Evolutionary conservation across 768 basidiomycete species (phyloP).

Genomic region (Tubosaeta sp.): DNA sequence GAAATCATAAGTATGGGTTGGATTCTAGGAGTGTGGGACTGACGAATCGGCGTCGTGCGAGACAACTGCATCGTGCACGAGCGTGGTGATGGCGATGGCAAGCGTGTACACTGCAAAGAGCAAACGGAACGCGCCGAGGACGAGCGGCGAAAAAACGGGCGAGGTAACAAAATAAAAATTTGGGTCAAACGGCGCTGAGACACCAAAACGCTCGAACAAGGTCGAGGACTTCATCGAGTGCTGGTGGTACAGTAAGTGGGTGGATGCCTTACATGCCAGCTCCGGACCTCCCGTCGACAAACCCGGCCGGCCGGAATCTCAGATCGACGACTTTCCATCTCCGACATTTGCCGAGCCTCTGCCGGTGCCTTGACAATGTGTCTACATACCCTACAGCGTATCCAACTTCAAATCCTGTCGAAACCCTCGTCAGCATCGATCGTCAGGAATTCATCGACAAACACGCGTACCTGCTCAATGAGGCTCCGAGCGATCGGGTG

Average conservation of each 20-base stretch:
- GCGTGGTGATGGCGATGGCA: constrained; percentile 34
- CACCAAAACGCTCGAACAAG: constrained; percentile 29
- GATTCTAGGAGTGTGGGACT: constrained; percentile 24
- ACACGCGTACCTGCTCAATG: constrained; percentile 42
- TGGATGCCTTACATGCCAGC: too few relatives aligned
- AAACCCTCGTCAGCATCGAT: neutral
- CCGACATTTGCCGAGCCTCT: too few relatives aligned
- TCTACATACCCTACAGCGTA: too few relatives aligned
- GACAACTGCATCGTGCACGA: constrained; percentile 26
- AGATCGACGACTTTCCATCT: neutral
- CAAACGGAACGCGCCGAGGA: constrained; percentile 44
- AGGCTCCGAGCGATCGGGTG: constrained; percentile 50
- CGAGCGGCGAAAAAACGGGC: constrained; percentile 38
- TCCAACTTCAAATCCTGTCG: neutral
- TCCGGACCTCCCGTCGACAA: neutral
- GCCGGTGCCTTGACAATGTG: too few relatives aligned
- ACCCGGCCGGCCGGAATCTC: too few relatives aligned
- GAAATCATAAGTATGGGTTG: neutral
- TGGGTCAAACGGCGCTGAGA: constrained; percentile 39
- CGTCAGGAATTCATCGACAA: neutral
- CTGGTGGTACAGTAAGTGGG: neutral
- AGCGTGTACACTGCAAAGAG: constrained; percentile 50
- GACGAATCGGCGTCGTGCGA: constrained; percentile 27
- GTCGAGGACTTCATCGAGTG: neutral
- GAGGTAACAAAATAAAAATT: constrained; percentile 38